These are phyloP conservation scores for Colletotrichum sp. DNA, from an alignment of 2,329 filamentous ascomycete genomes.

Conservation along the genomic window DNA sequence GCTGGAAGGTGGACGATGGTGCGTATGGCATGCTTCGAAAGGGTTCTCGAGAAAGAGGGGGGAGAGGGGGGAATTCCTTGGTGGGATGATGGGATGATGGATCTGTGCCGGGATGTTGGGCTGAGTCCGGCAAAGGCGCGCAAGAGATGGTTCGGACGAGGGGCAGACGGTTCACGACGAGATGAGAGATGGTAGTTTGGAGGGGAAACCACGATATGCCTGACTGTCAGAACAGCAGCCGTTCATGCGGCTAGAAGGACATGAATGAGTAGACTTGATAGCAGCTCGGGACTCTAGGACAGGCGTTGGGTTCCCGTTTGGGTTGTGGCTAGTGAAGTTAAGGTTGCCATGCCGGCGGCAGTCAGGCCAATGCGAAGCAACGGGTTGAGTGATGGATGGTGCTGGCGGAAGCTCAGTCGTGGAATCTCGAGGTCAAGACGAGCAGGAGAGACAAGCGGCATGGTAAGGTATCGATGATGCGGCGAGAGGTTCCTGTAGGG, in stretches of 20 bases:
- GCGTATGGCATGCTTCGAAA: neutral
- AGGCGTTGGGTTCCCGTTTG: constrained; percentile 3
- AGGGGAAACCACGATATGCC: neutral
- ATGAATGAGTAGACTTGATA: neutral
- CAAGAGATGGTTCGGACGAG: neutral
- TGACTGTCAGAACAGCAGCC: neutral
- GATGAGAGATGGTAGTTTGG: neutral
- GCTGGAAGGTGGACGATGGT: neutral
- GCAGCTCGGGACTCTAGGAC: neutral
- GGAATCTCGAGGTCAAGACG: neutral
- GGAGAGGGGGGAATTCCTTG: neutral
- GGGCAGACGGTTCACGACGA: neutral
- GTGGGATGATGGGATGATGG: neutral
- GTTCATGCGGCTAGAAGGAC: neutral
- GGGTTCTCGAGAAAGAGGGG: neutral
- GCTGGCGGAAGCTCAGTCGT: constrained; percentile 6
- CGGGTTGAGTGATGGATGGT: neutral
- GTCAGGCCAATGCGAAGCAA: neutral
- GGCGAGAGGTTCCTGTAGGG: neutral
- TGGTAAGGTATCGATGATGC: constrained; percentile 17
- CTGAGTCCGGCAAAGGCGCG: neutral
- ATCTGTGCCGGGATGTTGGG: neutral
- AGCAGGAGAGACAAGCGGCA: neutral
- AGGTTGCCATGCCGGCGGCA: neutral
- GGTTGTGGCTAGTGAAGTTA: constrained; percentile 1